Percentiles rank a stretch among this genome's conserved stretches.
These are phyloP conservation scores for Boeremia exigua DNA, from an alignment of 2,329 filamentous ascomycete species.

Conservation along the genomic window DNA sequence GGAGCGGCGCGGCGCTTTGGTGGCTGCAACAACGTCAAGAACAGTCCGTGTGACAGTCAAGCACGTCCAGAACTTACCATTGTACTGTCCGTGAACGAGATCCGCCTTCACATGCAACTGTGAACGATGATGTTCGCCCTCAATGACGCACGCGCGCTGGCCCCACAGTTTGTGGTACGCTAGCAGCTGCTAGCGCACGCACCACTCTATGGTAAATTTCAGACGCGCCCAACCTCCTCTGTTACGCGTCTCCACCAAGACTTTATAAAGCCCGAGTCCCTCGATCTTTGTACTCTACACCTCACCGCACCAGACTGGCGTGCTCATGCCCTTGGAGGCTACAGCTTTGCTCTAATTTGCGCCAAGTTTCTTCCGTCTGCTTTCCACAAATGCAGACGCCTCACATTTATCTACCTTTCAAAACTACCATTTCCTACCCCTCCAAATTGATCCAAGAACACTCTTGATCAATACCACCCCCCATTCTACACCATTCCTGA, in stretches of 20 bases:
- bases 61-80: constrained; percentile 25
- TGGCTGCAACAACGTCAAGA: constrained; percentile 25
- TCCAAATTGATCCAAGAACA: not conserved
- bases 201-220: not conserved
- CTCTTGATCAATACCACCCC: not conserved
- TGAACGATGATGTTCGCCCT: constrained; percentile 14
- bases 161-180: not conserved
- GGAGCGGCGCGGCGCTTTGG: constrained; percentile 37
- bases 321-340: constrained; percentile 13
- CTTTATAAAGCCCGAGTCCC: constrained; percentile 9
- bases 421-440: not conserved
- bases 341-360: not conserved
- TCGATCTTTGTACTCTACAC: constrained; percentile 6
- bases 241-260: constrained; percentile 7
- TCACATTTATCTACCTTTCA: not conserved
- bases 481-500: not conserved
- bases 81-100: not conserved
- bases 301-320: constrained; percentile 5
- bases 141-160: constrained; percentile 27
- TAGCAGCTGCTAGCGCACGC: constrained; percentile 5
- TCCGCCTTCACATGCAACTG: constrained; percentile 1
- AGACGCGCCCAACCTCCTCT: constrained; percentile 17
- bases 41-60: not conserved
- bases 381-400: not conserved
- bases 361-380: not conserved